A percentile compares a stretch with the other conserved stretches of the same genome.
phyloP scores from a whole-genome alignment of 2,329 filamentous ascomycete species.

The Emydomyces testavorans region DNA sequence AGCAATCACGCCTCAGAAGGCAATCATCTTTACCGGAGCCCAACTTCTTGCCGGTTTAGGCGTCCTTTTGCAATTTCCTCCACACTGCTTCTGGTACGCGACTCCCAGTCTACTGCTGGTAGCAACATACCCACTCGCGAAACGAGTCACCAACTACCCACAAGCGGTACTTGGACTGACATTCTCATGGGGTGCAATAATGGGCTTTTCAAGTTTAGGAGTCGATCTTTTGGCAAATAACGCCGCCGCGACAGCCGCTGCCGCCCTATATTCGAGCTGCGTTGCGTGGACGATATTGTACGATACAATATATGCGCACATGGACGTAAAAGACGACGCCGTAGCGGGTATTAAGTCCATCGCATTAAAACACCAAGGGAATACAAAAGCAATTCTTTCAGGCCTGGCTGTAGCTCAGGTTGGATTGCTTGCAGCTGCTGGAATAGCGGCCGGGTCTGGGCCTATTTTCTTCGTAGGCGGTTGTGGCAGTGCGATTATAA shows the following conservation, averaged over 20 bases:
- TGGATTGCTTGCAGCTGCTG: conserved; percentile 34
- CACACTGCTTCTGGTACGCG: conserved; percentile 35
- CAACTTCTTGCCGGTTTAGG: conserved; percentile 34
- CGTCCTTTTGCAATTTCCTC: conserved; percentile 35
- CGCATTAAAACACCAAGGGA: conserved; percentile 39
- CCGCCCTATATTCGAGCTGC: conserved; percentile 38
- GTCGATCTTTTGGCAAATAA: conserved; percentile 35
- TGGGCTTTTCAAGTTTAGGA: conserved; percentile 38
- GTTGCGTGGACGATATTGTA: conserved; percentile 41
- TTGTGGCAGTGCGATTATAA: conserved; percentile 45
- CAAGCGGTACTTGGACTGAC: conserved; percentile 42
- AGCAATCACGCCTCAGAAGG: conserved; percentile 38
- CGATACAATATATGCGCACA: conserved; percentile 43
- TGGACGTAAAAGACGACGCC: conserved; percentile 42
- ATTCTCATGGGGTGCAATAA: conserved; percentile 42
- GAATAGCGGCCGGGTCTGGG: conserved; percentile 42
- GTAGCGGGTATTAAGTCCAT: conserved; percentile 42
- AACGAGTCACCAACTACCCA: conserved; percentile 44
- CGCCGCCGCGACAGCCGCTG: conserved; percentile 29
- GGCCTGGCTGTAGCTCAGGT: conserved; percentile 34
- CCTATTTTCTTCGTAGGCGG: conserved; percentile 48
- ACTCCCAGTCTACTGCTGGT: conserved; percentile 36
- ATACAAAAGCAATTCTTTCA: conserved; percentile 36
- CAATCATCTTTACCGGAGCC: conserved; percentile 35
- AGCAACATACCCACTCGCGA: conserved; percentile 41